Evolutionary conservation across 2,329 filamentous ascomycete genomes (phyloP), one percentile per base, ranked within the genome.

Genomic region (Ascochyta lentis): DNA sequence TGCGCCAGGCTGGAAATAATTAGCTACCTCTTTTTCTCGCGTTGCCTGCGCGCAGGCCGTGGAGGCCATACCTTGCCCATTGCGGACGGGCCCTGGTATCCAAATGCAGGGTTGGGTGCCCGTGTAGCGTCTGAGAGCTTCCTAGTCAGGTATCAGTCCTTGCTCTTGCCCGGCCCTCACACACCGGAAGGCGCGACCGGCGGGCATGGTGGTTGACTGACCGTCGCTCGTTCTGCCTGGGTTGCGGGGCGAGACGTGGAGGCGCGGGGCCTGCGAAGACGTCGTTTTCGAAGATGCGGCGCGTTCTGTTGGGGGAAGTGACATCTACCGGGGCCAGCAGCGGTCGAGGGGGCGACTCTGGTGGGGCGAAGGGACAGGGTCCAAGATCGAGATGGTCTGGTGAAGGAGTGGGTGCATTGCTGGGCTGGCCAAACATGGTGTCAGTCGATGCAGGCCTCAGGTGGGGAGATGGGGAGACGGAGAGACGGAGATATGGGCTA

Each of bases 351-450:
- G 37, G 13, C 3, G 43, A 12, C n/a, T 19, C 26, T 9, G 42
- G 8, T 10, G 35, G 27, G 15, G 34, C 24, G 29, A 31, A 15
- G 29, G 29, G 29, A 31, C 10, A 13, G 29, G 29, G 29, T 31
- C 29, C 29, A 6, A 15, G 29, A 13, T 31, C 29, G 27, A 10
- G 8, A 15, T 40, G 24, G 5, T 42, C 12, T 26, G 34, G 37
- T 13, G 8, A 12, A 2, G 35, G 35, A 34, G 31, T 7, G 24
- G 26, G 4, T n/a, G 56, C 66, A 67, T 71, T 44, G 59, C 63
- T 59, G 50, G 58, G 39, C 68, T 71, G 57, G n/a, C 27, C 24
- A 39, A 44, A 41, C 63, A 65, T 64, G 50, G 46, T 15, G 56
- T 69, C 59, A 67, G 66, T 47, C 47, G 29, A 31, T 31, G 29